Evolutionary conservation across 2,329 filamentous ascomycete genomes (phyloP), one percentile per base, ranked within the genome.

Genomic region (Fusarium guadeloupense): DNA sequence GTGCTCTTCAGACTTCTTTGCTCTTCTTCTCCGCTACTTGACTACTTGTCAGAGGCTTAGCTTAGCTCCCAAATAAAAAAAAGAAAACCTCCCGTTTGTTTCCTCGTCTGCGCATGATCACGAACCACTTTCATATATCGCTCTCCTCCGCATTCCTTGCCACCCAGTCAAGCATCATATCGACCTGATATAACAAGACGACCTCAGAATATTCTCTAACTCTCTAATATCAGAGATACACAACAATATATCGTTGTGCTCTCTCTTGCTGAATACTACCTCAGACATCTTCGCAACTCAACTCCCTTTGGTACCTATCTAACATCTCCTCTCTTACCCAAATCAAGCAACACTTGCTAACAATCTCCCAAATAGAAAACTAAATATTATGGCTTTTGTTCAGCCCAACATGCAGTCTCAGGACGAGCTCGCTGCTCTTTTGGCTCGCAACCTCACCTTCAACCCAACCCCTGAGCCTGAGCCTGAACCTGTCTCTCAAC

Each of bases 361-460:
- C 33, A 59, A 41, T 23, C 12, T 20, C 19, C 25, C 30, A 9
- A 49, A 54, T 35, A 47, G 7, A 9, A 61, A 45, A 55, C 16
- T 43, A 54, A 19, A 33, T 43, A 69, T 67, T 53, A 79, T 79
- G 77, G 76, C 74, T 56, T 77, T 77, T 68, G 62, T 77, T 62
- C 77, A 76, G 48, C 45, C 66, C 46, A 81, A 77, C 60, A 83
- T 85, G 79, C 86, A 89, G 75, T 84, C 87, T 69, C 88, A 93
- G 72, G 91, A 96, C 63, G 93, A 96, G 67, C 88, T 97, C 30
- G 85, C 89, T n/a, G 80, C 85, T 55, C 87, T 96, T 69, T 93
- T 97, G 75, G 84, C 89, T 45, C 87, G 86, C 66, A 90, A 91
- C 73, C 84, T 96, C 76, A 90, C 83, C 48, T 83, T 95, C 65